Evolutionary conservation across 257 asterid species (phyloP).

Genomic region (Anisodus tanguticus): DNA sequence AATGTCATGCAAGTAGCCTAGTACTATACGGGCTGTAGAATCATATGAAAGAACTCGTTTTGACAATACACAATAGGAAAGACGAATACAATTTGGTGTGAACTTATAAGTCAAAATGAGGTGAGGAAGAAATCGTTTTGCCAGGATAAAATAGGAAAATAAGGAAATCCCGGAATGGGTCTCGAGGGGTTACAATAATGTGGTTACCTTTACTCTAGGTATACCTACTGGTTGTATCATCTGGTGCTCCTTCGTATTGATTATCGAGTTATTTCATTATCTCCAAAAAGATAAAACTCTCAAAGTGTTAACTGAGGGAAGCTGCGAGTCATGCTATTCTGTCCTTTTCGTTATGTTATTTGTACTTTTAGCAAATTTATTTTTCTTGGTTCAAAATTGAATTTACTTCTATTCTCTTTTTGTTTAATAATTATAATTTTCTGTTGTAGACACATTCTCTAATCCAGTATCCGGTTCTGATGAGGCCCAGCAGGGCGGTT

Average conservation of each 20-base stretch:
- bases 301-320: background rate
- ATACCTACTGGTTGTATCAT: background rate
- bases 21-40: background rate
- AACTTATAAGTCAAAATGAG: background rate
- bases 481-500: conserved; percentile 78
- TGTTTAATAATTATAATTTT: conserved; percentile 20
- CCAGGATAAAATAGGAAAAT: background rate
- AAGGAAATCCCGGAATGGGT: background rate
- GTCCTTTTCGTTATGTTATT: background rate
- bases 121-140: conserved; percentile 10
- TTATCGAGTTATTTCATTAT: background rate
- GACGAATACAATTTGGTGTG: background rate
- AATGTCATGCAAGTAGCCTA: background rate
- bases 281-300: background rate
- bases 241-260: background rate
- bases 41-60: background rate
- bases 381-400: background rate
- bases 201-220: background rate
- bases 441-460: conserved; percentile 75
- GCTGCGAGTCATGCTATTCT: background rate
- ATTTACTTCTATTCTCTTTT: conserved; percentile 23
- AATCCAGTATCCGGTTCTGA: conserved; percentile 78
- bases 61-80: background rate
- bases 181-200: background rate
- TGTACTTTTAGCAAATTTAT: background rate